Evolutionary conservation across 768 basidiomycete species (phyloP).

Genomic region (Tulasnella sp.): DNA sequence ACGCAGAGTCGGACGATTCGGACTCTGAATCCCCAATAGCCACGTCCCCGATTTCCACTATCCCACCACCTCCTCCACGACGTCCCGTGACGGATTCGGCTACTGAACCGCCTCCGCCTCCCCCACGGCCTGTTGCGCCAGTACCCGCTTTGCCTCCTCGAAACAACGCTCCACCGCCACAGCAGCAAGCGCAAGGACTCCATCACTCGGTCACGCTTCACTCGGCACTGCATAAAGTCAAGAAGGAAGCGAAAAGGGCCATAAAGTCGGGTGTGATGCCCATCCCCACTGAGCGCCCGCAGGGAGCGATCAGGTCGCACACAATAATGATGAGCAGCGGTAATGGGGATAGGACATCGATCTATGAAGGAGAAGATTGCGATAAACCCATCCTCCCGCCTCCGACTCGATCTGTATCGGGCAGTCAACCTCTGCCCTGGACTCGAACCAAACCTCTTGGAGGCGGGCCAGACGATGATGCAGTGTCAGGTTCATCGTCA

Average conservation of each 20-base stretch:
- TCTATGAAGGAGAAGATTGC: too few species aligned
- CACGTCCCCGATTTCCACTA: neutral
- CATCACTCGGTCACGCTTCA: neutral
- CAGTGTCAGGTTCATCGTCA: slow-evolving; percentile 35
- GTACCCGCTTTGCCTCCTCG: neutral
- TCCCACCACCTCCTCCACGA: slow-evolving; percentile 3
- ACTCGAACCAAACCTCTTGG: slow-evolving; percentile 58
- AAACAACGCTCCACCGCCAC: neutral
- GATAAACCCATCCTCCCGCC: too few species aligned
- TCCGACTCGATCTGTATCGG: neutral
- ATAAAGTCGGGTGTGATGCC: neutral
- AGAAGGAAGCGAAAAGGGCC: neutral
- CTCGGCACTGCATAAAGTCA: slow-evolving; percentile 4
- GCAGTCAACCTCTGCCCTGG: slow-evolving; percentile 39
- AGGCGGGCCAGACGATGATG: slow-evolving; percentile 36
- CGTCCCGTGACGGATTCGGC: neutral
- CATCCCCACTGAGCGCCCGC: too few species aligned
- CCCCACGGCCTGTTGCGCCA: neutral
- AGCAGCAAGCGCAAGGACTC: neutral
- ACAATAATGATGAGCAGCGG: too few species aligned
- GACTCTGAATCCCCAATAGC: neutral
- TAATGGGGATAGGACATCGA: too few species aligned
- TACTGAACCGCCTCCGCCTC: neutral
- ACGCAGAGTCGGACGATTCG: neutral
- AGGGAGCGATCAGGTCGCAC: too few species aligned